phyloP scores from a whole-genome alignment of 257 asterid species.

The Solanum phureja region DNA sequence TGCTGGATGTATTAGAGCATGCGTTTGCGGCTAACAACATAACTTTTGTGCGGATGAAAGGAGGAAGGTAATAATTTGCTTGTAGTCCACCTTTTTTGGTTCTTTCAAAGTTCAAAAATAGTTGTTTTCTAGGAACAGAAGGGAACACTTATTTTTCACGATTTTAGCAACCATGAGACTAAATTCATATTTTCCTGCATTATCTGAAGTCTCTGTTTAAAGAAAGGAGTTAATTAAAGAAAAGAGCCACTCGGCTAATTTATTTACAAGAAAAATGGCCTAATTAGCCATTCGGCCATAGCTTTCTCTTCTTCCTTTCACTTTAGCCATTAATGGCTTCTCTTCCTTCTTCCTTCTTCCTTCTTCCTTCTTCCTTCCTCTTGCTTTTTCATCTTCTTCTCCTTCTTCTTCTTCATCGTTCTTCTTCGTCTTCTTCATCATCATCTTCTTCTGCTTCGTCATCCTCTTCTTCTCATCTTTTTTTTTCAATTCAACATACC shows the following conservation, averaged over 20 bases:
- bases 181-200: not conserved
- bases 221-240: not conserved
- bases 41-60: constrained; percentile 82
- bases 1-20: constrained; percentile 93
- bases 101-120: not conserved
- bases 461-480: no score
- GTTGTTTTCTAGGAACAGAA: not conserved
- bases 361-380: no score
- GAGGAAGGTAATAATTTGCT: constrained; percentile 69
- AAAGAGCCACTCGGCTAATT: not conserved
- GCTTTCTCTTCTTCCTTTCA: not conserved
- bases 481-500: no score
- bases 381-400: no score
- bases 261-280: not conserved
- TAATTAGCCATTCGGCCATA: not conserved
- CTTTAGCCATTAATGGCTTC: not conserved
- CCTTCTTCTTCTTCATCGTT: not conserved
- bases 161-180: not conserved
- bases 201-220: not conserved
- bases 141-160: not conserved
- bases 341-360: not conserved
- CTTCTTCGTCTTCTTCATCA: not conserved
- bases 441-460: not conserved
- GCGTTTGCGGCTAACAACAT: constrained; percentile 69
- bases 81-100: not conserved